Base-by-base conservation (phyloP, 306 rosid species). In the Quercus mongolica region DNA sequence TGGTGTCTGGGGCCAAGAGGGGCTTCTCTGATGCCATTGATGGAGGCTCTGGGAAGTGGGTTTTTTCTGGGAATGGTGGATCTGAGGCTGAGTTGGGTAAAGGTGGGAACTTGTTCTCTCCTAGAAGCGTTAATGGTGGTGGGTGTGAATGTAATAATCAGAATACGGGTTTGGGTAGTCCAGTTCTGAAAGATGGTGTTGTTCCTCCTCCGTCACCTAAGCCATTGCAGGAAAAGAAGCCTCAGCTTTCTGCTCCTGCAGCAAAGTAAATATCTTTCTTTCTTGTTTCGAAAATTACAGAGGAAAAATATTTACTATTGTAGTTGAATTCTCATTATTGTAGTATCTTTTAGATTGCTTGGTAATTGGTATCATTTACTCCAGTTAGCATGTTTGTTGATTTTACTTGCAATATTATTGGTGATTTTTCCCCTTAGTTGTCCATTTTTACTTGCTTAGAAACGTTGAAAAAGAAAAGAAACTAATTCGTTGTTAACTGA, bases 1-100 rank as follows among this genome's bases (percentile, higher is more conserved):
- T 38, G 75, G 85, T 91, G 26, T 87, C 94, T 38, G 92, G 98
- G 46, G 98, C 96, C 41, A 93, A 93, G 41, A 93, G 97, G 85
- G 98, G 92, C 18, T 93, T 93, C 87, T 93, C 98, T 18, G 91
- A 91, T 57, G 90, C 97, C 87, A 91, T 93, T 84, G 92, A 89
- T 80, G 90, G 87, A 56, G 87, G 83, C 81, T 83, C 91, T 67
- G 88, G 84, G 41, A 93, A 88, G 78, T 93, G 97, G 98, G 88
- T 79, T 84, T 74, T 90, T 38, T 85, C 94, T n/a, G 89, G 84
- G 18, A 87, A 70, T 75, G 88, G 85, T 76, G 94, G 94, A 87
- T 91, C 94, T 88, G 96, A 89, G 12, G 55, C 68, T 74, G 91
- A 88, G 38, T 51, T 86, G 85, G 76, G 82, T 69, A 88, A 88